Conservation (phyloP, 441 rosid genomes). For the Erodium moschatum region DNA sequence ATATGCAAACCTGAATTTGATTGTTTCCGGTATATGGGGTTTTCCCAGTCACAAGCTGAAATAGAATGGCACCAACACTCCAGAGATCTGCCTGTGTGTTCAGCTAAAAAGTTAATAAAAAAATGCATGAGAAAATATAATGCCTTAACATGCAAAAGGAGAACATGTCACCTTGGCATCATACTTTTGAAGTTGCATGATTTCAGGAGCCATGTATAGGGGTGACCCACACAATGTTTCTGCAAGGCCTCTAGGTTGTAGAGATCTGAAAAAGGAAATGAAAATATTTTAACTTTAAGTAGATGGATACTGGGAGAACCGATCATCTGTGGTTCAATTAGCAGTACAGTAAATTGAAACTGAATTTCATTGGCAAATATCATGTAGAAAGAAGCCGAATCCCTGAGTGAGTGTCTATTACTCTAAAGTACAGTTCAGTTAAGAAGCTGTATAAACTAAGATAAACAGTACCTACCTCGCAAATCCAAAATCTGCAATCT, state of each 20-base stretch:
- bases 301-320: background rate
- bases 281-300: background rate
- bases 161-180: slow-evolving; percentile 73
- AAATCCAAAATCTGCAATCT: slow-evolving; percentile 99
- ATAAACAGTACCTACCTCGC: slow-evolving; percentile 52
- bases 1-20: slow-evolving; percentile 63
- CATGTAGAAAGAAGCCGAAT: background rate
- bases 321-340: background rate
- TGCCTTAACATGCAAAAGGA: slow-evolving; percentile 8
- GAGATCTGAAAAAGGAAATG: slow-evolving; percentile 49
- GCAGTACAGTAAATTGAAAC: background rate
- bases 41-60: slow-evolving; percentile 86
- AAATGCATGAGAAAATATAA: slow-evolving; percentile 11
- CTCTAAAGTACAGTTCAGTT: background rate
- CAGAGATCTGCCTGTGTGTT: slow-evolving; percentile 92
- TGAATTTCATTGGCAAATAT: background rate
- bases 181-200: slow-evolving; percentile 96
- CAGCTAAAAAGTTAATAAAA: slow-evolving; percentile 31
- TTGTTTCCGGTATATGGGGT: slow-evolving; percentile 90
- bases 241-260: slow-evolving; percentile 89
- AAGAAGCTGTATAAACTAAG: background rate
- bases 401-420: background rate
- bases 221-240: slow-evolving; percentile 99
- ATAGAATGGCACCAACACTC: slow-evolving; percentile 95
- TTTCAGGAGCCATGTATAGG: slow-evolving; percentile 99